phyloP scores from a whole-genome alignment of 1,139 yeast genomes.

The Scheffersomyces quercinus region DNA sequence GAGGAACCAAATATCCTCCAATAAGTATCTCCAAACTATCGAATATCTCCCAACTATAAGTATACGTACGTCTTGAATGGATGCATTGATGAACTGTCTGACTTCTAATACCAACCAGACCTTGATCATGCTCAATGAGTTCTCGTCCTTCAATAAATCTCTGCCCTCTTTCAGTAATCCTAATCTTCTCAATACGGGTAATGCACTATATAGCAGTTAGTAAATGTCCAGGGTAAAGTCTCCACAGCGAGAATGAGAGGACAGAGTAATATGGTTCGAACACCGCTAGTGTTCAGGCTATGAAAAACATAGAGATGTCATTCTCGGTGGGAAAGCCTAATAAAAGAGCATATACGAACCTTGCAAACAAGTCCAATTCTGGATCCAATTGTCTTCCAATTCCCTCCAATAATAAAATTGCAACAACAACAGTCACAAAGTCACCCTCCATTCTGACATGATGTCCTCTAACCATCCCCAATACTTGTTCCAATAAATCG shows the following conservation, averaged over 20 bases:
- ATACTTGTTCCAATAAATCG: slow-evolving; percentile 81
- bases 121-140: slow-evolving; percentile 75
- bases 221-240: slow-evolving; percentile 7
- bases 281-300: slow-evolving; percentile 1
- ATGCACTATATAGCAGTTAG: slow-evolving; percentile 56
- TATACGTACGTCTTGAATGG: slow-evolving; percentile 71
- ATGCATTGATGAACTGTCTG: slow-evolving; percentile 80
- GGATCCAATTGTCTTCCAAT: slow-evolving; percentile 95
- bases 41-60: background rate
- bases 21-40: background rate
- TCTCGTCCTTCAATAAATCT: slow-evolving; percentile 56
- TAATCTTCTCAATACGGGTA: slow-evolving; percentile 84
- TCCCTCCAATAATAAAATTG: slow-evolving; percentile 86
- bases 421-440: slow-evolving; percentile 89
- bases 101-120: slow-evolving; percentile 92
- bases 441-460: slow-evolving; percentile 99
- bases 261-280: background rate
- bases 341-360: slow-evolving; percentile 72
- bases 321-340: slow-evolving; percentile 58
- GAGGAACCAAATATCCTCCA: background rate
- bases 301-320: slow-evolving; percentile 16
- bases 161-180: slow-evolving; percentile 71
- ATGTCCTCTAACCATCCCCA: slow-evolving; percentile 87
- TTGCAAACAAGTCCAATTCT: slow-evolving; percentile 87
- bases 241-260: background rate